Percentiles rank a stretch among this genome's conserved stretches.
Evolutionary conservation across 805 yeast species (phyloP).

Genomic region (Komagataella mondaviorum): DNA sequence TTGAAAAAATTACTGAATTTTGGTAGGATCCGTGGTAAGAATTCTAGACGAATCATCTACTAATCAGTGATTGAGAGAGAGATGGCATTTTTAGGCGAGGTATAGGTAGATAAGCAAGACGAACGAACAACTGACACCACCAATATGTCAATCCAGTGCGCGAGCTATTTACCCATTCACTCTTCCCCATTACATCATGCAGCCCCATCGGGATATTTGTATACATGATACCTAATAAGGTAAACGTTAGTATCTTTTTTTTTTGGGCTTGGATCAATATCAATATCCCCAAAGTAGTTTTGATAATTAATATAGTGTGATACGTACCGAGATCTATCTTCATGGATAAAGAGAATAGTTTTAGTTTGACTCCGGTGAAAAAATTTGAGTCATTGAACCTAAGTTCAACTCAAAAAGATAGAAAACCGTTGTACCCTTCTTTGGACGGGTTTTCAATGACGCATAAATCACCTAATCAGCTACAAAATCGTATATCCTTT

Average conservation of each 20-base stretch:
- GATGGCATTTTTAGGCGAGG: background rate
- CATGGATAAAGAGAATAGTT: constrained; percentile 23
- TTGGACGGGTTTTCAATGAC: background rate
- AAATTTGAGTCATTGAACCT: constrained; percentile 14
- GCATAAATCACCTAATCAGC: background rate
- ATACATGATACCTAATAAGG: background rate
- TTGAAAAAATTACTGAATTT: background rate
- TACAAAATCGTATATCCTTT: background rate
- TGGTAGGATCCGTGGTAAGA: background rate
- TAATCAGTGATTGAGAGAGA: background rate
- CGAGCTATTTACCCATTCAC: too few species aligned
- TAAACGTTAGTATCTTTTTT: background rate
- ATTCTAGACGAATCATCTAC: background rate
- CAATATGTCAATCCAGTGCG: background rate
- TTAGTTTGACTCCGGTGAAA: constrained; percentile 22
- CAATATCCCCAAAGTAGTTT: background rate
- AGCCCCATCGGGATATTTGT: background rate
- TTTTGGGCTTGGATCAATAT: background rate
- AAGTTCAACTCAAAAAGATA: background rate
- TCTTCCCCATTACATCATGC: too few species aligned
- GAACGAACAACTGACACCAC: background rate
- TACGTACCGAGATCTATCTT: background rate
- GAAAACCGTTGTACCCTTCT: background rate
- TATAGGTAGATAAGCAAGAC: background rate
- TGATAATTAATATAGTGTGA: background rate